phyloP scores from a whole-genome alignment of 129 eudicot species.

The Tanacetum coccineum region DNA sequence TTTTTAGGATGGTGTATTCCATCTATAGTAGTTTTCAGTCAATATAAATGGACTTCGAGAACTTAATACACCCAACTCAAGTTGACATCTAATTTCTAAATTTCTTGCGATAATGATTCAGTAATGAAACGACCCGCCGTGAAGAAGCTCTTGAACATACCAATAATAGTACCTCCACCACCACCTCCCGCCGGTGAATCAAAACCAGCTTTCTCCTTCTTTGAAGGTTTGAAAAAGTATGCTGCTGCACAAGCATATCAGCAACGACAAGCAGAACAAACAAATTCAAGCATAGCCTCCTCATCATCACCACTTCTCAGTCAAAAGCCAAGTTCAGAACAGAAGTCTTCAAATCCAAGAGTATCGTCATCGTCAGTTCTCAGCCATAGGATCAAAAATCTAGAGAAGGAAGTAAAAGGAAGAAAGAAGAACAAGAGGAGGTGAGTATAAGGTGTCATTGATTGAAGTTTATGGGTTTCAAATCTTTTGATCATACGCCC shows the following conservation, averaged over 20 bases:
- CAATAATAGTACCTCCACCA: slow-evolving; percentile 48
- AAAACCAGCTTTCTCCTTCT: slow-evolving; percentile 47
- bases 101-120: slow-evolving; percentile 24
- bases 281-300: neutral
- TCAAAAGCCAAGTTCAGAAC: slow-evolving; percentile 26
- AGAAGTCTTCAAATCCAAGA: slow-evolving; percentile 36
- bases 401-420: slow-evolving; percentile 77
- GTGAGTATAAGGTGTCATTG: slow-evolving; percentile 15
- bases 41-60: neutral
- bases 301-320: slow-evolving; percentile 15
- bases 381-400: slow-evolving; percentile 60
- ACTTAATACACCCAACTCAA: neutral
- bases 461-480: neutral
- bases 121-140: slow-evolving; percentile 57
- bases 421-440: slow-evolving; percentile 75
- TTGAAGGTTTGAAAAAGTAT: slow-evolving; percentile 47
- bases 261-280: neutral
- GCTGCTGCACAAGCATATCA: slow-evolving; percentile 50
- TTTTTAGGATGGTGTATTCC: too few relatives aligned
- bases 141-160: slow-evolving; percentile 65
- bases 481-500: neutral
- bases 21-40: too few relatives aligned
- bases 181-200: slow-evolving; percentile 32
- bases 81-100: slow-evolving; percentile 4
- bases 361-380: slow-evolving; percentile 52